A percentile compares a stretch with the other conserved stretches of the same genome.
Evolutionary conservation across 176 grass and related monocot genomes (phyloP).

Genomic region (Dactylis glomerata): DNA sequence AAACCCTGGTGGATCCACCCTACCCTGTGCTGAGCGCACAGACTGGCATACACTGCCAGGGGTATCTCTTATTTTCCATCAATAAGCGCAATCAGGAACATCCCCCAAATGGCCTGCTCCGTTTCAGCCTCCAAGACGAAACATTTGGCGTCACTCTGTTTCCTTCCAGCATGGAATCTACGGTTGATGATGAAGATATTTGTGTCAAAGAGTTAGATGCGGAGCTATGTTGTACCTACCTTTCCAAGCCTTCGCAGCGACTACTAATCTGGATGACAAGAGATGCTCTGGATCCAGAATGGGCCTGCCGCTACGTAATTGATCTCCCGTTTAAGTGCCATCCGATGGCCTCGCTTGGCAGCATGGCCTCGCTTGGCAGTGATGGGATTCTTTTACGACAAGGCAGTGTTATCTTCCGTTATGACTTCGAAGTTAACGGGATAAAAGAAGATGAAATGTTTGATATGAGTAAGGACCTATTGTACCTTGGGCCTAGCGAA

Average conservation of each 20-base stretch:
- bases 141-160: constrained; percentile 14
- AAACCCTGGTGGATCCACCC: too few relatives aligned
- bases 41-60: background rate
- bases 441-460: background rate
- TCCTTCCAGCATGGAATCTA: background rate
- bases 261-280: too few relatives aligned
- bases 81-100: background rate
- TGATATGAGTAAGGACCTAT: background rate
- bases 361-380: background rate
- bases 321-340: background rate
- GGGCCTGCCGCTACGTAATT: background rate
- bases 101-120: background rate
- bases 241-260: too few relatives aligned
- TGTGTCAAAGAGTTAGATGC: background rate
- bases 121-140: constrained; percentile 22
- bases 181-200: background rate
- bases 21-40: background rate
- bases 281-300: background rate
- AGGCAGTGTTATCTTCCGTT: background rate
- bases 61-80: background rate
- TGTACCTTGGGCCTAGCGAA: background rate
- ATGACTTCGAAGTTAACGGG: background rate
- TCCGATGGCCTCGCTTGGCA: background rate
- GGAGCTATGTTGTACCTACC: background rate
- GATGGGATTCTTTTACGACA: background rate